A percentile compares a stretch with the other conserved stretches of the same genome.
Conservation (phyloP, 2,329 filamentous ascomycete species). For the Phialocephala sp. region DNA sequence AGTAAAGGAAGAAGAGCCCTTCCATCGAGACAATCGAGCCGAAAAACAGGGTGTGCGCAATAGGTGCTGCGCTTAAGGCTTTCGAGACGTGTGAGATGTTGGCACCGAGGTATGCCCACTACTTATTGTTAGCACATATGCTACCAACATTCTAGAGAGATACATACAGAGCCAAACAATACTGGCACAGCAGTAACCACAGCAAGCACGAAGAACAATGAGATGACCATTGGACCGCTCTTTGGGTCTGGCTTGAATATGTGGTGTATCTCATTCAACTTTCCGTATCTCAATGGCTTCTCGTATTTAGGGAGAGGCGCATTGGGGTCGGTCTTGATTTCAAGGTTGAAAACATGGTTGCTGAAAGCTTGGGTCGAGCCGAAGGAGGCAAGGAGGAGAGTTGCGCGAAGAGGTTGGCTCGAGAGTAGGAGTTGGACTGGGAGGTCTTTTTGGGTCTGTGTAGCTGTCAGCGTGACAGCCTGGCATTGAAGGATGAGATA, state of each 20-base stretch:
- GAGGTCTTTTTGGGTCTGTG: conserved; percentile 85
- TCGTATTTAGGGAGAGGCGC: conserved; percentile 65
- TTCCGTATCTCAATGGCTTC: conserved; percentile 80
- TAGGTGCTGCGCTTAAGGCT: conserved; percentile 75
- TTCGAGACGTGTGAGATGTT: conserved; percentile 80
- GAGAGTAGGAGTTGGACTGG: conserved; percentile 79
- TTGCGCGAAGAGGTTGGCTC: conserved; percentile 73
- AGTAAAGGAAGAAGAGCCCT: conserved; percentile 93
- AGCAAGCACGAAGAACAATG: conserved; percentile 75
- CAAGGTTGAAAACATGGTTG: conserved; percentile 74
- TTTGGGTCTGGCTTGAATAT: conserved; percentile 81
- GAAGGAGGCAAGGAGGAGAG: conserved; percentile 85
- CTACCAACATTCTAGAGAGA: not conserved
- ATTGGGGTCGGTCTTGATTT: conserved; percentile 67
- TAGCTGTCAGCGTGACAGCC: conserved; percentile 30
- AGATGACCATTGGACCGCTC: conserved; percentile 82
- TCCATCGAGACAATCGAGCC: conserved; percentile 88
- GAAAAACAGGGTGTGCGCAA: conserved; percentile 85
- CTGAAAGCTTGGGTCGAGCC: conserved; percentile 73
- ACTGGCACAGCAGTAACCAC: conserved; percentile 76
- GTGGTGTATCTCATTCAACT: conserved; percentile 85
- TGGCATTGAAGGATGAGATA: conserved; percentile 29
- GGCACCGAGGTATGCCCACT: conserved; percentile 84
- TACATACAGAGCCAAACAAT: conserved; percentile 71
- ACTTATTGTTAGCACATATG: conserved; percentile 32